Percentiles rank a stretch among this genome's conserved stretches.
These are phyloP conservation scores for Globisporangium nunn DNA, from an alignment of 352 stramenopile genomes.

Conservation along the genomic window DNA sequence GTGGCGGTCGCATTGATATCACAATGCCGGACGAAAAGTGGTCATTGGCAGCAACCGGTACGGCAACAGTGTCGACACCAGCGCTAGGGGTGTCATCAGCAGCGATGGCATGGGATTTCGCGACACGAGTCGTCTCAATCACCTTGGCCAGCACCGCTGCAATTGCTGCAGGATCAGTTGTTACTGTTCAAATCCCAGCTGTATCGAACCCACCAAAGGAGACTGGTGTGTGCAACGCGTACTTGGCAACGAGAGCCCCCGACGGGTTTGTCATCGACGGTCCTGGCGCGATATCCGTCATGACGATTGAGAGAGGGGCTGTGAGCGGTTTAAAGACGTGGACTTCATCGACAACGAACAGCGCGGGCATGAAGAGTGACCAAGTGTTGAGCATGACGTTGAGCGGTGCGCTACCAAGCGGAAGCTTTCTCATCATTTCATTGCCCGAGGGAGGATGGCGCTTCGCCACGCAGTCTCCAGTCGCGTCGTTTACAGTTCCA, in stretches of 20 bases:
- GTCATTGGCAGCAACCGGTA: conserved; percentile 18
- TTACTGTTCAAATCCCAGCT: conserved; percentile 24
- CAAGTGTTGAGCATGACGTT: conserved; percentile 34
- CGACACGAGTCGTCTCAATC: conserved; percentile 25
- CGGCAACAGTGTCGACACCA: conserved; percentile 28
- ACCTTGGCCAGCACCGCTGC: conserved; percentile 15
- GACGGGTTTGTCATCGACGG: conserved; percentile 44
- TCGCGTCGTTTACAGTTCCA: conserved; percentile 27
- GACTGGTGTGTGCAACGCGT: conserved; percentile 30
- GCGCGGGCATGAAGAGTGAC: conserved; percentile 50
- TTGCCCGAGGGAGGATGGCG: conserved; percentile 41
- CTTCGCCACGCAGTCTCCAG: conserved; percentile 10
- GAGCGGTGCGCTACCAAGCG: conserved; percentile 41
- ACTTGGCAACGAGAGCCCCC: conserved; percentile 23
- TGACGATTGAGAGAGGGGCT: conserved; percentile 27
- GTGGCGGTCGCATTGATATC: conserved; percentile 35
- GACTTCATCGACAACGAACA: conserved; percentile 26
- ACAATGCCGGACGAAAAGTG: conserved; percentile 36
- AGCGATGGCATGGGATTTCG: conserved; percentile 23
- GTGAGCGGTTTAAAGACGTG: conserved; percentile 30
- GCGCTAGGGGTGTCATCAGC: conserved; percentile 21
- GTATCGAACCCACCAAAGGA: conserved; percentile 54
- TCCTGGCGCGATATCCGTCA: conserved; percentile 31
- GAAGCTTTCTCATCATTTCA: conserved; percentile 29
- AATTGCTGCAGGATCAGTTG: conserved; percentile 22